Evolutionary conservation across 2,329 filamentous ascomycete genomes (phyloP), one percentile per base, ranked within the genome.

Genomic region (Claviceps digitariae): DNA sequence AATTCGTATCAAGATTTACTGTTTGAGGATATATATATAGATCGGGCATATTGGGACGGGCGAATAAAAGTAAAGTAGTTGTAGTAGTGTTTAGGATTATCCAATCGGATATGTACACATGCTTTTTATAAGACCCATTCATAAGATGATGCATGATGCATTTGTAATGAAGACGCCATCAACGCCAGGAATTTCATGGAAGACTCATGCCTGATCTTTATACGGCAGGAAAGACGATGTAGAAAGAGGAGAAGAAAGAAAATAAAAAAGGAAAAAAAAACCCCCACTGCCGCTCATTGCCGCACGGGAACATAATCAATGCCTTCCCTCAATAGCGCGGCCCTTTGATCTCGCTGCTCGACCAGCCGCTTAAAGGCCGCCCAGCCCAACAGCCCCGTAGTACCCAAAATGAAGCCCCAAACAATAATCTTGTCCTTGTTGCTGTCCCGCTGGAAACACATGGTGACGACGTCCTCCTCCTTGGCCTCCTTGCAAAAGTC

Each of bases 351-450:
- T 27, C 69, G 63, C 60, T 63, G 65, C 50, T 78, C 74, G 31
- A 75, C 54, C 44, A 76, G 62, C 51, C 72, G 73, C 65, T 73
- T 75, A 54, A 76, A 69, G 8, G 70, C 77, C 7, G 81, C 78
- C 79, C 80, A 84, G 27, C 74, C 78, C 50, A 84, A 67, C 56
- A 84, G 64, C 1, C 79, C 79, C 4, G 74, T 61, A 0, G 79
- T 83, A 52, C 75, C 78, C 10, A 81, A 63, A 49, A 84, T 75
- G 66, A 84, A 84, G 1, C 71, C 75, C 75, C 81, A 81, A 4
- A 84, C 81, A 38, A 84, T 83, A 59, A 83, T 74, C 67, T 77
- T 76, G 66, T 84, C 81, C 68, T 84, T 84, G 65, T 76, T 75
- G 64, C 77, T 81, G 65, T 84, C 81, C 57, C 81, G 76, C 72